phyloP scores from a whole-genome alignment of 2,329 filamentous ascomycete genomes.

The Pochonia chlamydosporia region DNA sequence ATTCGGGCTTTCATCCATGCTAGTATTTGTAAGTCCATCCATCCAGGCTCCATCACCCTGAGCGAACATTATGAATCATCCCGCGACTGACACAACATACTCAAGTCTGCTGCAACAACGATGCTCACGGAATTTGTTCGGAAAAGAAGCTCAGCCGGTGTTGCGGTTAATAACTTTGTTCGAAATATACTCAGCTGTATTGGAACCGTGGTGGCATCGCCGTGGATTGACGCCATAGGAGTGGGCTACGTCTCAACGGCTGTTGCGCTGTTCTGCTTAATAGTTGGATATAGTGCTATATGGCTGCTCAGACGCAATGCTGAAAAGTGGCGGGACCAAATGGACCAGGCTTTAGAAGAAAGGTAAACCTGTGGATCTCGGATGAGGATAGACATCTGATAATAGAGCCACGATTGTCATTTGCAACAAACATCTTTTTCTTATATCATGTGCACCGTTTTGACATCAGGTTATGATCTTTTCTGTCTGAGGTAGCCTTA shows the following conservation, averaged over 20 bases:
- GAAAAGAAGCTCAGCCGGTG: slow-evolving; percentile 61
- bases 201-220: slow-evolving; percentile 63
- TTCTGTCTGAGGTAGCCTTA: too few species aligned
- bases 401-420: too few species aligned
- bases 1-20: slow-evolving; percentile 74
- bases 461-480: too few species aligned
- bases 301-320: slow-evolving; percentile 56
- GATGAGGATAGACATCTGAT: too few species aligned
- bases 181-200: slow-evolving; percentile 73
- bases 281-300: slow-evolving; percentile 52
- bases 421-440: too few species aligned
- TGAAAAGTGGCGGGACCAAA: slow-evolving; percentile 56
- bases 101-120: slow-evolving; percentile 65
- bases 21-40: slow-evolving; percentile 56
- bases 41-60: too few species aligned
- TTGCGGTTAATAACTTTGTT: slow-evolving; percentile 77
- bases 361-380: too few species aligned
- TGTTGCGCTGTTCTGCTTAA: slow-evolving; percentile 45
- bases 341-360: slow-evolving; percentile 46
- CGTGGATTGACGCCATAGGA: slow-evolving; percentile 64
- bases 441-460: too few species aligned
- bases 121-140: slow-evolving; percentile 86
- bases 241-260: slow-evolving; percentile 71
- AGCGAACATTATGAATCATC: too few species aligned
- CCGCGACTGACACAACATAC: too few species aligned